Evolutionary conservation across 2,329 filamentous ascomycete genomes (phyloP), one percentile per base, ranked within the genome.

Genomic region (Sarocladium kiliense): DNA sequence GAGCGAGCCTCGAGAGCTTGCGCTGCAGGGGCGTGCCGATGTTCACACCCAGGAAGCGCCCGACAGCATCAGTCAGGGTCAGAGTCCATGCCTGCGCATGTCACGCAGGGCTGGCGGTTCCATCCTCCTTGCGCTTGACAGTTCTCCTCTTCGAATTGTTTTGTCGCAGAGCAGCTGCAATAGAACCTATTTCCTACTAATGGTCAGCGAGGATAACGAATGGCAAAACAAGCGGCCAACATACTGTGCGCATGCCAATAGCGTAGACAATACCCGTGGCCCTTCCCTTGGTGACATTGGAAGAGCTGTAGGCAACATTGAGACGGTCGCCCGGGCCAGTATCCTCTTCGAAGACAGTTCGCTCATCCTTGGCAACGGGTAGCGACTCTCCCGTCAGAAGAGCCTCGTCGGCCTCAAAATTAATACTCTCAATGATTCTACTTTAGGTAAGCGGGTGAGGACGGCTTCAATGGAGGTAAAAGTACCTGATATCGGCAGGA

Each of bases 21-120:
- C 79, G 80, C 66, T 88, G 85, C 30, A 90, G 74, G 1, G 87
- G 87, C 12, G 86, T 89, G 37, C 86, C 86, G 30, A 82, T 71
- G 37, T 68, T 71, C 58, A 75, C 65, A 49, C 74, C 79, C 53
- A 81, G 77, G 64, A 80, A 75, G 58, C 74, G 69, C 19, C 73
- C 73, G 49, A 70, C 60, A 18, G 68, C 69, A 55, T 70, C 65
- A 6, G 63, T 64, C 5, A 65, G 59, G 6, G 73, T 75, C 32
- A 74, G 58, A 0, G 63, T 63, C 68, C 68, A 73, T 1, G 72
- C 69, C 54, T 73, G 60, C 25, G 69, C 53, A 58, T 68, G 69
- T 27, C 66, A 67, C 21, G 58, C 65, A 42, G 64, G 56, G 9
- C 63, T 65, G 9, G 68, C 61, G 16, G 66, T 66, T 53, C 68